Evolutionary conservation across 1,139 yeast genomes (phyloP).

Genomic region (Wickerhamomyces sp.): DNA sequence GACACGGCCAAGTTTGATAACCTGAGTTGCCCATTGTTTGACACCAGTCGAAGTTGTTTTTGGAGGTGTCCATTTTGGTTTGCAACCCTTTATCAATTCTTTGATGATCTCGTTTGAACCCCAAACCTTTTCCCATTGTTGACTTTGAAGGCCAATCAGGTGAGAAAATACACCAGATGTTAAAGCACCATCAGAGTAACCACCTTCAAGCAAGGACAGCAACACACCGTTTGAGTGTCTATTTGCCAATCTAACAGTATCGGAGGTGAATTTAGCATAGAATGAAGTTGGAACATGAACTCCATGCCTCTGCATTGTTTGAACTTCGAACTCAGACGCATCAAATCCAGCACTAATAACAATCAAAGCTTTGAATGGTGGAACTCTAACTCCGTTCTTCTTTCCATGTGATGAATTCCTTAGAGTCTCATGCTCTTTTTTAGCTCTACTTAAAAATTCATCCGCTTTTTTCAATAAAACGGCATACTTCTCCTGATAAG

Average conservation of each 20-base stretch:
- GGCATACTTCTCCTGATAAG: slow-evolving; percentile 60
- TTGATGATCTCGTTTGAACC: slow-evolving; percentile 59
- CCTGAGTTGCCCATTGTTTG: slow-evolving; percentile 61
- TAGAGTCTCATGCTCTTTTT: slow-evolving; percentile 38
- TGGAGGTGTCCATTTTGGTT: slow-evolving; percentile 58
- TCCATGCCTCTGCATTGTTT: slow-evolving; percentile 81
- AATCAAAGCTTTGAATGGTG: slow-evolving; percentile 64
- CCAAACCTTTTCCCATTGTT: slow-evolving; percentile 61
- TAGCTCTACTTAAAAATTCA: slow-evolving; percentile 54
- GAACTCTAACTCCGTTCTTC: slow-evolving; percentile 27
- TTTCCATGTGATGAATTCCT: slow-evolving; percentile 32
- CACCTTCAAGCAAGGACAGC: slow-evolving; percentile 76
- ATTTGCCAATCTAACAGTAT: slow-evolving; percentile 60
- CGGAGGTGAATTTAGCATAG: slow-evolving; percentile 68
- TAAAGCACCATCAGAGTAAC: slow-evolving; percentile 81
- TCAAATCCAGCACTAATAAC: slow-evolving; percentile 84
- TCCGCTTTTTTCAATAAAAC: slow-evolving; percentile 63
- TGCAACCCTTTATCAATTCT: slow-evolving; percentile 67
- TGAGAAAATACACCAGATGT: slow-evolving; percentile 80
- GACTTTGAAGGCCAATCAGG: slow-evolving; percentile 57
- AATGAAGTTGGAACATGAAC: slow-evolving; percentile 82
- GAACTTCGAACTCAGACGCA: slow-evolving; percentile 79
- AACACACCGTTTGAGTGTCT: slow-evolving; percentile 60
- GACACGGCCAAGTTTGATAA: slow-evolving; percentile 59
- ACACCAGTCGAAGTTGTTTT: slow-evolving; percentile 44